These are phyloP conservation scores for Apophysomyces trapeziformis DNA, from an alignment of 371 early-diverging fungal genomes.

Conservation along the genomic window DNA sequence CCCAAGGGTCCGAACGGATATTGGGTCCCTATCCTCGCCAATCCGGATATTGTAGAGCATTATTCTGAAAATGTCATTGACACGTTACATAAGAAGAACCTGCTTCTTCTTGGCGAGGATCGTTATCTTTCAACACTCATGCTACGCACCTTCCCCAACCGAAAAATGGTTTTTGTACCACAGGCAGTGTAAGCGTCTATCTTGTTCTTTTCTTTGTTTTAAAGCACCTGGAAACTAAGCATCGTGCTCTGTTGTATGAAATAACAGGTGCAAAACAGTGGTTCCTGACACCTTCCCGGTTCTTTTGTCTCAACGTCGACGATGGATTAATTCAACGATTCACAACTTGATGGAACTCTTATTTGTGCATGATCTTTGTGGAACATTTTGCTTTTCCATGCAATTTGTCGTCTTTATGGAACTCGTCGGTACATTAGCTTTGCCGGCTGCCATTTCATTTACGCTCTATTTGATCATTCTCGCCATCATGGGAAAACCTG, in stretches of 20 bases:
- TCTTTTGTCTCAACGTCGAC: constrained; percentile 95
- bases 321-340: constrained; percentile 99
- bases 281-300: constrained; percentile 96
- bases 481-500: constrained; percentile 58
- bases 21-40: constrained; percentile 89
- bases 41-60: constrained; percentile 92
- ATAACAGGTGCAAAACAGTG: constrained; percentile 83
- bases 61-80: constrained; percentile 97
- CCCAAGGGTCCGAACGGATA: constrained; percentile 77
- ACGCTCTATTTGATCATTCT: constrained; percentile 83
- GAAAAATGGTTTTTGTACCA: constrained; percentile 98
- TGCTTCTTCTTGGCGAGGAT: constrained; percentile 98
- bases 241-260: not conserved
- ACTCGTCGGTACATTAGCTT: constrained; percentile 94
- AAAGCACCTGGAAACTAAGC: not conserved
- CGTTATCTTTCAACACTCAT: constrained; percentile 99
- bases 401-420: constrained; percentile 99
- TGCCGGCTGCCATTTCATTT: constrained; percentile 97
- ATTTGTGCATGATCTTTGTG: constrained; percentile 95
- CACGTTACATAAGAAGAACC: constrained; percentile 98
- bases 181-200: constrained; percentile 68
- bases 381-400: constrained; percentile 99
- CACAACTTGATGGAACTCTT: constrained; percentile 97
- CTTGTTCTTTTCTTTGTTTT: not conserved
- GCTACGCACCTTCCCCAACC: constrained; percentile 95